Percentiles rank a stretch among this genome's conserved stretches.
phyloP scores from a whole-genome alignment of 1,284 basidiomycete species.

The Pseudomicrostroma phylloplanum region DNA sequence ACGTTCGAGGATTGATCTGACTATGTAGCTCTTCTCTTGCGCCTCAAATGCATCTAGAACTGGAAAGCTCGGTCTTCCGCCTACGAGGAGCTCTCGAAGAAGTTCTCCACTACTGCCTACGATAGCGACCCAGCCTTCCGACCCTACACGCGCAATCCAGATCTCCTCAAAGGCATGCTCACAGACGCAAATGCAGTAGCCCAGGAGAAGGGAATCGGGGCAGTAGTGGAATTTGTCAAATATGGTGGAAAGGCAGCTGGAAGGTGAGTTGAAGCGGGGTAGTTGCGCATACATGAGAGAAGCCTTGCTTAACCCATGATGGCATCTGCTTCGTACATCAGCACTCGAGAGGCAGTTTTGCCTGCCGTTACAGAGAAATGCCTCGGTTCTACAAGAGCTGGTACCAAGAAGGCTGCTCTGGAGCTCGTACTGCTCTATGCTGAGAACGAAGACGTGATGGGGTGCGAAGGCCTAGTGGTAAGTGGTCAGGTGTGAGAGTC shows the following conservation, averaged over 20 bases:
- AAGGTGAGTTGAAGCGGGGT: slow-evolving; percentile 17
- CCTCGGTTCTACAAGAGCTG: slow-evolving; percentile 74
- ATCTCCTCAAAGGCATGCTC: slow-evolving; percentile 52
- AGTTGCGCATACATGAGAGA: too few species aligned
- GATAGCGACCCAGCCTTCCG: slow-evolving; percentile 91
- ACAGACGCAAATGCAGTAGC: slow-evolving; percentile 88
- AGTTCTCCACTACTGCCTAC: slow-evolving; percentile 60
- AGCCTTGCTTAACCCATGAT: too few species aligned
- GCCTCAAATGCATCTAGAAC: slow-evolving; percentile 56
- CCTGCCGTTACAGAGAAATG: slow-evolving; percentile 93
- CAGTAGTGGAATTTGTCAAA: slow-evolving; percentile 67
- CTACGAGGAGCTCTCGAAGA: slow-evolving; percentile 68
- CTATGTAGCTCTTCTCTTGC: not conserved
- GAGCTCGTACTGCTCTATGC: slow-evolving; percentile 84
- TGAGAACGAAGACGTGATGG: slow-evolving; percentile 73
- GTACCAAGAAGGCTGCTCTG: slow-evolving; percentile 81
- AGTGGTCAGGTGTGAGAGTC: slow-evolving; percentile 44
- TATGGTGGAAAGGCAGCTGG: slow-evolving; percentile 77
- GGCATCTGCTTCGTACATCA: slow-evolving; percentile 5
- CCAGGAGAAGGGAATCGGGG: slow-evolving; percentile 92
- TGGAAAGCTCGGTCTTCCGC: slow-evolving; percentile 96
- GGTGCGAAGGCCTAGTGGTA: slow-evolving; percentile 78
- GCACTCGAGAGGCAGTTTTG: slow-evolving; percentile 71
- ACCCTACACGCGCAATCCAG: slow-evolving; percentile 68
- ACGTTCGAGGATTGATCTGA: not conserved